A percentile compares a stretch with the other conserved stretches of the same genome.
Conservation (phyloP, 805 yeast genomes). For the Candida ficus region DNA sequence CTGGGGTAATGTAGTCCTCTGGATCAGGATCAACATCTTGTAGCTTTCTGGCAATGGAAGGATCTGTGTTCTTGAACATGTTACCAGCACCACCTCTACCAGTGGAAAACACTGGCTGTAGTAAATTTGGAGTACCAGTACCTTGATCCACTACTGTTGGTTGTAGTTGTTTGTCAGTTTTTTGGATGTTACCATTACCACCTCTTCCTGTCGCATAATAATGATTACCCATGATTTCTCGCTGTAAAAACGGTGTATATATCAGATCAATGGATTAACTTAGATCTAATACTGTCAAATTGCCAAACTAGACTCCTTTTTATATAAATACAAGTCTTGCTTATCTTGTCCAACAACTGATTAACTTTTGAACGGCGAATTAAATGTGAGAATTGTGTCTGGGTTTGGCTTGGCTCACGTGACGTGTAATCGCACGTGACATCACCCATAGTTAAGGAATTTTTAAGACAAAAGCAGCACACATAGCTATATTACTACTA, state of each 20-base stretch:
- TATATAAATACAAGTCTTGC: background rate
- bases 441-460: too few species aligned
- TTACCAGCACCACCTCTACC: constrained; percentile 82
- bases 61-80: constrained; percentile 59
- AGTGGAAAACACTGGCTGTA: constrained; percentile 54
- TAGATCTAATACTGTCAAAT: too few species aligned
- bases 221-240: constrained; percentile 14
- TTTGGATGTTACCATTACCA: constrained; percentile 66
- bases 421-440: background rate
- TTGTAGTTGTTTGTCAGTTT: constrained; percentile 38
- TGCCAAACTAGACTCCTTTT: too few species aligned
- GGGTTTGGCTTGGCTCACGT: background rate
- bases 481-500: too few species aligned
- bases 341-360: background rate
- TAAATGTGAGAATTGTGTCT: background rate
- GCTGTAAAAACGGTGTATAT: background rate
- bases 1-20: constrained; percentile 36
- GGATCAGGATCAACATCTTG: constrained; percentile 57
- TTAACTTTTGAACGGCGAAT: background rate
- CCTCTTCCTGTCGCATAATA: constrained; percentile 73
- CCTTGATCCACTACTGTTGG: constrained; percentile 57
- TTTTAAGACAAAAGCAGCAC: too few species aligned
- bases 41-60: constrained; percentile 51
- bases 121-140: constrained; percentile 53
- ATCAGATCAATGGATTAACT: too few species aligned